These are phyloP conservation scores for Mycena indigotica DNA, from an alignment of 768 basidiomycete species.

Conservation along the genomic window DNA sequence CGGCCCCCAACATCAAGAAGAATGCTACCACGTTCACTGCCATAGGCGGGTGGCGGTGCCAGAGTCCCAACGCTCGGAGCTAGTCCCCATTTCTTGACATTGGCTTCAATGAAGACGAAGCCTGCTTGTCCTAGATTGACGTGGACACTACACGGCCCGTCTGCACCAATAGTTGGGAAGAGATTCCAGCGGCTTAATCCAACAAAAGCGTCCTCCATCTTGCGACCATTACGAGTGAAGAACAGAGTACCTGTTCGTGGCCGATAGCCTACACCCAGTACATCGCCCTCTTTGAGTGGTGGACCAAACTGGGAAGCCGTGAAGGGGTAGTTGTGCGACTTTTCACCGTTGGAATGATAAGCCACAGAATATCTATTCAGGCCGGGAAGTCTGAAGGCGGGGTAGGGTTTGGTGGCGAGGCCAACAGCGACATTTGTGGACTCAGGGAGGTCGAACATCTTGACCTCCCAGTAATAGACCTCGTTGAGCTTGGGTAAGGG, in stretches of 20 bases:
- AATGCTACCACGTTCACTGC: constrained; percentile 95
- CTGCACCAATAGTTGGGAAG: constrained; percentile 96
- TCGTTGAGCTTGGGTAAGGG: constrained; percentile 97
- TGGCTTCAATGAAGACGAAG: constrained; percentile 99
- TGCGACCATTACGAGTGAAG: constrained; percentile 96
- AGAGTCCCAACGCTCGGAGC: constrained; percentile 97
- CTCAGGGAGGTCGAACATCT: constrained; percentile 95
- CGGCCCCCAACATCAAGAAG: constrained; percentile 86
- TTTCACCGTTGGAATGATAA: constrained; percentile 96
- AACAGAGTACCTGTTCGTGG: constrained; percentile 98
- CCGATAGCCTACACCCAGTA: constrained; percentile 93
- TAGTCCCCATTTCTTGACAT: constrained; percentile 99
- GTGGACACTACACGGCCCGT: constrained; percentile 94
- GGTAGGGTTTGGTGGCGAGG: constrained; percentile 95
- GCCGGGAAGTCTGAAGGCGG: constrained; percentile 90
- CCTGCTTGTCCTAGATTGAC: constrained; percentile 98
- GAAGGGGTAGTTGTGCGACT: constrained; percentile 97
- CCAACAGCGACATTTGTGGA: constrained; percentile 90
- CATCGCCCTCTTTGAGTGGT: constrained; percentile 88
- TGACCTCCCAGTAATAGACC: constrained; percentile 99
- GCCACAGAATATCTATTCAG: constrained; percentile 85
- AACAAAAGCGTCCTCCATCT: constrained; percentile 93
- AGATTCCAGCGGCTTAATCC: constrained; percentile 90
- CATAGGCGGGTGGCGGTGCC: constrained; percentile 97
- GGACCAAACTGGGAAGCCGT: constrained; percentile 83